Conservation (phyloP, 352 stramenopile genomes). For the Pilasporangium apinafurcum region DNA sequence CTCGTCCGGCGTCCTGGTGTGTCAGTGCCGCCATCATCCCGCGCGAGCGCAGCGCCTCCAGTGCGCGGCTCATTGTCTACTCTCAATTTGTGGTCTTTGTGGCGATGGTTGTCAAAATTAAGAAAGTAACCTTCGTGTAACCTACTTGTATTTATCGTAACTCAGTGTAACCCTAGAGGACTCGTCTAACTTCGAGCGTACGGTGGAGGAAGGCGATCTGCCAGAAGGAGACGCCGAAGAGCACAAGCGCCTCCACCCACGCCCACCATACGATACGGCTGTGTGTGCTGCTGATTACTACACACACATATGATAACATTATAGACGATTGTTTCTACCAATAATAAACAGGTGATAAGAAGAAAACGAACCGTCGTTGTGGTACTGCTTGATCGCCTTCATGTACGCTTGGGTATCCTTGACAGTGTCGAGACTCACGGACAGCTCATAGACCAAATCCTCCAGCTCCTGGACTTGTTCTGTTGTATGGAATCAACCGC, state of each 20-base stretch:
- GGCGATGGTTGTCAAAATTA: neutral
- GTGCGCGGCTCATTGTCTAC: constrained; percentile 60
- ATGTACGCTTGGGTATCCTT: constrained; percentile 86
- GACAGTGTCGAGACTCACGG: constrained; percentile 79
- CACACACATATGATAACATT: neutral
- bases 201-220: constrained; percentile 82
- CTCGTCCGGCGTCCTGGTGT: constrained; percentile 42
- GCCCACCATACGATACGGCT: constrained; percentile 81
- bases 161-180: constrained; percentile 43
- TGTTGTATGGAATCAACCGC: constrained; percentile 7
- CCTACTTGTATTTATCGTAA: neutral
- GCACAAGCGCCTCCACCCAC: constrained; percentile 65
- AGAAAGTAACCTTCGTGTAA: neutral
- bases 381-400: constrained; percentile 79
- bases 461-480: constrained; percentile 85
- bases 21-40: constrained; percentile 74
- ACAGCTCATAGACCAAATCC: constrained; percentile 83
- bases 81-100: neutral
- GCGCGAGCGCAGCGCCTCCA: constrained; percentile 50
- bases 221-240: constrained; percentile 61
- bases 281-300: constrained; percentile 83
- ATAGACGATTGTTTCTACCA: neutral
- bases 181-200: constrained; percentile 78
- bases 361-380: constrained; percentile 53
- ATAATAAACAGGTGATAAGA: neutral